Conservation (phyloP, 2,329 filamentous ascomycete genomes). For the Ceratocystis albifundus region DNA sequence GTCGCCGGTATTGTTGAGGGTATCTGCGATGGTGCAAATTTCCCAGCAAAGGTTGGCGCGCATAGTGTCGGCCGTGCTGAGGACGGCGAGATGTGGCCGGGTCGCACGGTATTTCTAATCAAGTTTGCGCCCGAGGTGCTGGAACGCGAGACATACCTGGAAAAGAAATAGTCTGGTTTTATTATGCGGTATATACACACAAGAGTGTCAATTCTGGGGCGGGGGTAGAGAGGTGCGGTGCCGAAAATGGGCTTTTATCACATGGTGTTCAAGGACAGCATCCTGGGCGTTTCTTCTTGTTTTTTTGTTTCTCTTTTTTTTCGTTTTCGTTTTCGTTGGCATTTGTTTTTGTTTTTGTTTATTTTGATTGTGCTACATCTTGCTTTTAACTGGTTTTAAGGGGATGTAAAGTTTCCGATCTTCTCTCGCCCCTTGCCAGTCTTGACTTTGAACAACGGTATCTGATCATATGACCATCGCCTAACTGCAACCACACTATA, state of each 20-base stretch:
- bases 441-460: neutral
- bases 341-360: conserved; percentile 7
- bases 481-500: neutral
- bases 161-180: conserved; percentile 37
- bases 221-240: neutral
- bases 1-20: conserved; percentile 93
- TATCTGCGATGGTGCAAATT: conserved; percentile 84
- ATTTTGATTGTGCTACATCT: conserved; percentile 6
- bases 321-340: no score
- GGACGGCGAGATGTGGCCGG: conserved; percentile 80
- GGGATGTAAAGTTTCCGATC: neutral
- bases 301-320: no score
- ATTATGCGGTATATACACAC: neutral
- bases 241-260: conserved; percentile 10
- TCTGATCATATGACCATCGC: neutral
- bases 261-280: conserved; percentile 11
- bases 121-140: conserved; percentile 86
- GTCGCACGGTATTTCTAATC: conserved; percentile 88
- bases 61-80: conserved; percentile 54
- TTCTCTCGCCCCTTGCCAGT: neutral
- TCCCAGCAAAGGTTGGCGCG: conserved; percentile 78
- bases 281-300: conserved; percentile 13
- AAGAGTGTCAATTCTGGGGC: no score
- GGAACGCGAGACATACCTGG: conserved; percentile 76
- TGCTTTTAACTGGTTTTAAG: neutral